Base-by-base conservation (phyloP, 2,329 filamentous ascomycete species). In the Penicillium concentricum region DNA sequence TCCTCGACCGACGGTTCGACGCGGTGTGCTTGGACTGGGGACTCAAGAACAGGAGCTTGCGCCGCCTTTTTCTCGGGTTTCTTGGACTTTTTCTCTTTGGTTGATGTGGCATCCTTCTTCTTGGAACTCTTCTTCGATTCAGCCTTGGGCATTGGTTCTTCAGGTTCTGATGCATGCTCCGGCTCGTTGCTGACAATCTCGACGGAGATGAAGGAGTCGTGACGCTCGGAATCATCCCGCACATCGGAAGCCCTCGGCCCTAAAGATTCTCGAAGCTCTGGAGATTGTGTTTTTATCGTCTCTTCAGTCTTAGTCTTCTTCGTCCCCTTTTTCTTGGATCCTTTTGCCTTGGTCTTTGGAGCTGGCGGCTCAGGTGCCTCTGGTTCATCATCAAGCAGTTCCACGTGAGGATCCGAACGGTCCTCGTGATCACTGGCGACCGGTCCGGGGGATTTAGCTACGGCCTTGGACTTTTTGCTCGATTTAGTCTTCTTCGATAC, bases 191-290 rank as follows among this genome's bases (percentile, higher is more conserved):
- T 64, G 34, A 59, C 55, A 20, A 72, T 69, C 51, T 70, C 67
- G 18, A 71, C 68, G 5, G 69, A 68, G 8, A 72, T 53, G 10
- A 69, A 65, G 7, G 72, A 72, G 46, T 69, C 66, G 20, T 71
- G 68, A 18, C 51, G 61, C 22, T 61, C 57, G 9, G 51, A 24
- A n/a, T 61, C 58, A 41, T 45, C 52, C 18, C 58, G 44, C 32
- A 54, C 47, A 39, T 57, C 43, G 28, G 30, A 35, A 2, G n/a
- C 18, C 2, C 57, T 44, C 24, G 18, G 5, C n/a, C 50, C 43
- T 28, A 41, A 44, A 5, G 45, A 61, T 24, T 54, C 53, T 44
- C 39, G 56, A 26, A 48, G 43, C 38, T 52, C 43, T 10, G 45
- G 28, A n/a, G 47, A 52, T 28, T 60, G 39, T 24, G 54, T 16